Evolutionary conservation across 495 filamentous ascomycete species (phyloP).

Genomic region (Podospora australis): DNA sequence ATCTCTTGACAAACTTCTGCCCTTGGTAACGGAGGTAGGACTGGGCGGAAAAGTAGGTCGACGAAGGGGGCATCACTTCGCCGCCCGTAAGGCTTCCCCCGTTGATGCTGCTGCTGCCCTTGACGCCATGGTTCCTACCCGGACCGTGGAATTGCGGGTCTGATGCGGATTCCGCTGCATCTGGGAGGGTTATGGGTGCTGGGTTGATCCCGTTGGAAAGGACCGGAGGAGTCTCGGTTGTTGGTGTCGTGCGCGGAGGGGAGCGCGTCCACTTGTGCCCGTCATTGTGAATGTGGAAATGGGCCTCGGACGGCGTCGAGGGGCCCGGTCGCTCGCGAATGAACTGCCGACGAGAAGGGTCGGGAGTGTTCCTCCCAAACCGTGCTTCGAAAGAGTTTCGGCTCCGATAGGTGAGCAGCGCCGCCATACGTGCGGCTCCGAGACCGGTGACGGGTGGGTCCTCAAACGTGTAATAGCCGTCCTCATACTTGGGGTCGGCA

Average conservation of each 20-base stretch:
- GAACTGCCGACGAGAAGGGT: conserved; percentile 69
- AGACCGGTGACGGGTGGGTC: conserved; percentile 82
- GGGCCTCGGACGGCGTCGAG: conserved; percentile 65
- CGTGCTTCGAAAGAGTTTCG: conserved; percentile 94
- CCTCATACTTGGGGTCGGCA: conserved; percentile 94
- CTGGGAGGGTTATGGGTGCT: conserved; percentile 1
- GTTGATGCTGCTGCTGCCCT: too few species aligned
- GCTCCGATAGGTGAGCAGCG: conserved; percentile 89
- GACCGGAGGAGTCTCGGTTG: conserved; percentile 26
- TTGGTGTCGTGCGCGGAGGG: conserved; percentile 25
- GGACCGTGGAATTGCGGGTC: conserved; percentile 79
- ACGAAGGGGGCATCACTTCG: conserved; percentile 47
- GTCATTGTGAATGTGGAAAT: conserved; percentile 94
- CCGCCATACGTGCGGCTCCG: conserved; percentile 93
- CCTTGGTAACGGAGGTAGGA: conserved; percentile 98
- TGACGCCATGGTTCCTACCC: conserved; percentile 26
- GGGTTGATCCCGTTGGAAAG: conserved; percentile 29
- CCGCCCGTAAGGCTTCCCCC: conserved; percentile 26
- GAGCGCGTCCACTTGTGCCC: conserved; percentile 60
- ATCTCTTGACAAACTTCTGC: conserved; percentile 91
- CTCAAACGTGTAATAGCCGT: conserved; percentile 83
- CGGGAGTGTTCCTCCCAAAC: conserved; percentile 88
- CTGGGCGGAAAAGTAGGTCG: conserved; percentile 94
- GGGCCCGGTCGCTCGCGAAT: conserved; percentile 63
- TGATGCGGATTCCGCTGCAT: conserved; percentile 20